A percentile compares a stretch with the other conserved stretches of the same genome.
These are phyloP conservation scores for Eucalyptus melliodora DNA, from an alignment of 345 rosid species.

Conservation along the genomic window DNA sequence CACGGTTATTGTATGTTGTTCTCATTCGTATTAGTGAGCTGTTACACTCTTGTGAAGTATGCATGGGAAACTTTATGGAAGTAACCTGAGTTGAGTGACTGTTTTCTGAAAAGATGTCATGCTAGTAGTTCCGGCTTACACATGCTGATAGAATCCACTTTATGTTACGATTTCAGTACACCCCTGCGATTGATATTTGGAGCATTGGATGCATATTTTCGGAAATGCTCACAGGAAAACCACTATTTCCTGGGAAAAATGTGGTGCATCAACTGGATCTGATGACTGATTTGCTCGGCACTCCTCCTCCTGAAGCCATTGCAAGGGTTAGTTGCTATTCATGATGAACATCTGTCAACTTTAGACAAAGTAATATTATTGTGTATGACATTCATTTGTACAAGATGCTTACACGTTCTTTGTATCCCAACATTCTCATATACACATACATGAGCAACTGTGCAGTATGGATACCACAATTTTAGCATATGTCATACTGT, in stretches of 20 bases:
- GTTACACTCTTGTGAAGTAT: neutral
- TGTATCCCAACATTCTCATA: neutral
- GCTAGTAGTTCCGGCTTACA: neutral
- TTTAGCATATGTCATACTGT: neutral
- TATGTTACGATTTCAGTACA: constrained; percentile 42
- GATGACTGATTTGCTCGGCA: constrained; percentile 93
- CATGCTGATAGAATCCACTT: neutral
- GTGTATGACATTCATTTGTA: neutral
- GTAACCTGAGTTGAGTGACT: neutral
- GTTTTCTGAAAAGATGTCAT: neutral
- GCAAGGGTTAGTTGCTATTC: constrained; percentile 42
- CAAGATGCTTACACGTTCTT: neutral
- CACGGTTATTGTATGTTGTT: neutral
- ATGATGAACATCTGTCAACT: neutral
- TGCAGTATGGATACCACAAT: neutral
- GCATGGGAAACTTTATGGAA: neutral
- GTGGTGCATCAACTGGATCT: constrained; percentile 96
- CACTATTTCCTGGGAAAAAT: constrained; percentile 92
- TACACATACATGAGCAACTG: neutral
- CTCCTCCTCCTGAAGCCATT: constrained; percentile 71
- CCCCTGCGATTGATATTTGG: constrained; percentile 97
- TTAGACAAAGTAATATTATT: neutral
- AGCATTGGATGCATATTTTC: constrained; percentile 99
- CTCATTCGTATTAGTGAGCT: neutral
- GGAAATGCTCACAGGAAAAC: constrained; percentile 92